phyloP scores from a whole-genome alignment of 345 rosid species.

The Boechera retrofracta region DNA sequence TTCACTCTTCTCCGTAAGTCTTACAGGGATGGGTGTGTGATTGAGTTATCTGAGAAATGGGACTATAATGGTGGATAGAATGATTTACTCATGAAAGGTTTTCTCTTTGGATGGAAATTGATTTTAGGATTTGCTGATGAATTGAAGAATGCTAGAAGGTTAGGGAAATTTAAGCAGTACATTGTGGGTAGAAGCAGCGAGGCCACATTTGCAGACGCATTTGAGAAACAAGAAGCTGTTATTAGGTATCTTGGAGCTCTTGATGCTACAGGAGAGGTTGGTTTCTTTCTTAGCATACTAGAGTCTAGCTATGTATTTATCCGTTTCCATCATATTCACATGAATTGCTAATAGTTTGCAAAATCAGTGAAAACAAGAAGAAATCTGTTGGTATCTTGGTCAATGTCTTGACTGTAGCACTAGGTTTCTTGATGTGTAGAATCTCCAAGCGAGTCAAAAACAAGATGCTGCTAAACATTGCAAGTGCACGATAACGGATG shows the following conservation, averaged over 20 bases:
- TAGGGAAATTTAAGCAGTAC: conserved; percentile 78
- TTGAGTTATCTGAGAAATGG: background rate
- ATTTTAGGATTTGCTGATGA: conserved; percentile 74
- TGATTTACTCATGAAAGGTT: background rate
- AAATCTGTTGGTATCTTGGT: conserved; percentile 16
- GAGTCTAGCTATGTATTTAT: conserved; percentile 11
- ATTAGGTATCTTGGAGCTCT: conserved; percentile 71
- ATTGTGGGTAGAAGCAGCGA: conserved; percentile 88
- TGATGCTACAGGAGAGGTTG: conserved; percentile 89
- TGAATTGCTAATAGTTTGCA: background rate
- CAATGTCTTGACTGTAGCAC: conserved; percentile 47
- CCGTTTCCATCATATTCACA: background rate
- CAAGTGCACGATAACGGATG: conserved; percentile 77
- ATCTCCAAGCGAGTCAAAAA: conserved; percentile 76
- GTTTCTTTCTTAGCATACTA: conserved; percentile 30
- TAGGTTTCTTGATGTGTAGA: conserved; percentile 74
- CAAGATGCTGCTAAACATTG: conserved; percentile 84
- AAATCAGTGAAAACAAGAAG: background rate
- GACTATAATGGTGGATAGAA: background rate
- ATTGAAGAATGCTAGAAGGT: conserved; percentile 67
- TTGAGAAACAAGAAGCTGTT: conserved; percentile 83
- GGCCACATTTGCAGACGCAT: conserved; percentile 77
- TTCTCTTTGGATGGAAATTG: conserved; percentile 8
- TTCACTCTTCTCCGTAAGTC: conserved; percentile 83
- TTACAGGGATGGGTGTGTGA: background rate